Base-by-base conservation (phyloP, 768 basidiomycete species). In the Suillus plorans region DNA sequence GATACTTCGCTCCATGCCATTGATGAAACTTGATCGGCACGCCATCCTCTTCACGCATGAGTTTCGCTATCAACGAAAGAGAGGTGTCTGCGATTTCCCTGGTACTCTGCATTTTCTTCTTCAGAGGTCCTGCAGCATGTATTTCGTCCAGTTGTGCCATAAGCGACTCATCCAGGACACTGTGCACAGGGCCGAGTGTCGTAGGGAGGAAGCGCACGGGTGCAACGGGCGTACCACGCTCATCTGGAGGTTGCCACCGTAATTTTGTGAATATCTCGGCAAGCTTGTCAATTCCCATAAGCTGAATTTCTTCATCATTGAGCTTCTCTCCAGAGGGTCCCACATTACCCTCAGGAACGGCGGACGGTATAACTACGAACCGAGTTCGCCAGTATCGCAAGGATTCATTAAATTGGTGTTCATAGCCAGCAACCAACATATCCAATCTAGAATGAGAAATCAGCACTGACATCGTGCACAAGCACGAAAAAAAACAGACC, bases 371-470 rank as follows among this genome's bases (percentile, higher is more conserved):
- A 22, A 99, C 88, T 31, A 99, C 84, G 74, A 97, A 97, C 25
- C 96, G 84, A 0, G 95, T 98, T 14, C 96, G 85, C 94, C 97
- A 97, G 70, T 97, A 97, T 55, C 92, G 87, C 39, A 96, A 80
- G 2, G 91, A 89, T 65, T 94, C 92, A 70, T 86, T 87, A 73
- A 92, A 89, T 60, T 90, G 83, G 66, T 88, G 86, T 71, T 94
- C 90, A 69, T 94, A 91, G 1, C 92, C 90, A 41, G 89, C 89
- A 4, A 92, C 88, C 4, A 94, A 74, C 91, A 95, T 92, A 72
- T 95, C 93, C 64, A 95, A 73, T 66, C 93, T 95, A 59, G 42
- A 41, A 47, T 55, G 53, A 28, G n/a, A 20, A 28, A 41, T 66
- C 39, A 64, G 28, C 31, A 31, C 16, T 45, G 45, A 22, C 55